Conservation (phyloP, 2,329 filamentous ascomycete genomes). For the Aspergillus carbonarius region DNA sequence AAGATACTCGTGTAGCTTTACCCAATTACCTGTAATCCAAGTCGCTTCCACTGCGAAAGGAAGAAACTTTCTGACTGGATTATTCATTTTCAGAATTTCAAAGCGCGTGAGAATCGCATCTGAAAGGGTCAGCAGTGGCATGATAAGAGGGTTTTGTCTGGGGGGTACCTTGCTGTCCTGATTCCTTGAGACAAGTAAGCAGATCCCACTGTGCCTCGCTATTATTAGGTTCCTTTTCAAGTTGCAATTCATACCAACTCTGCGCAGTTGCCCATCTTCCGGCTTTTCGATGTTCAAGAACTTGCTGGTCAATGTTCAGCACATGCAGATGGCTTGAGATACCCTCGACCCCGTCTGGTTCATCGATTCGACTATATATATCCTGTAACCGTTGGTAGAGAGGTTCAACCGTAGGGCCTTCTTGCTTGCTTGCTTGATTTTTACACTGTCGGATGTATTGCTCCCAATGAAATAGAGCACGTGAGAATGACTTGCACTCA, state of each 20-base stretch:
- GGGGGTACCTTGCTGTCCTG: constrained; percentile 80
- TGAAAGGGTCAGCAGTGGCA: constrained; percentile 33
- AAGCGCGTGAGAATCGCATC: constrained; percentile 85
- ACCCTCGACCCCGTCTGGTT: constrained; percentile 93
- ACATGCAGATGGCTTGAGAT: constrained; percentile 84
- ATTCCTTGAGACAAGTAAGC: constrained; percentile 85
- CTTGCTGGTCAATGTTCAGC: constrained; percentile 89
- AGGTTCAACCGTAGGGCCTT: constrained; percentile 56
- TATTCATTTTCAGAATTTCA: constrained; percentile 64
- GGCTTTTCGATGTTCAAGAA: constrained; percentile 87
- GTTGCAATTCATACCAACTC: constrained; percentile 93
- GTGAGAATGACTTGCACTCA: constrained; percentile 90
- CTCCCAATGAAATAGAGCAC: constrained; percentile 92
- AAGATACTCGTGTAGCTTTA: constrained; percentile 68
- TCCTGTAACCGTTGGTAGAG: constrained; percentile 79
- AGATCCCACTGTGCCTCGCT: constrained; percentile 77
- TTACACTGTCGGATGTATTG: constrained; percentile 71
- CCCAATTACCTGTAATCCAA: constrained; percentile 85
- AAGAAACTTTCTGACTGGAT: constrained; percentile 62
- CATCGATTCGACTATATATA: constrained; percentile 96
- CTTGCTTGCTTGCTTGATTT: constrained; percentile 47
- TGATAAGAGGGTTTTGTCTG: background rate
- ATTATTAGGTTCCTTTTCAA: constrained; percentile 76
- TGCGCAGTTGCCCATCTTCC: constrained; percentile 93
- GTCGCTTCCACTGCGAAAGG: constrained; percentile 88